Conservation (phyloP, 495 filamentous ascomycete genomes). For the Hypoxylon lienhwacheense region DNA sequence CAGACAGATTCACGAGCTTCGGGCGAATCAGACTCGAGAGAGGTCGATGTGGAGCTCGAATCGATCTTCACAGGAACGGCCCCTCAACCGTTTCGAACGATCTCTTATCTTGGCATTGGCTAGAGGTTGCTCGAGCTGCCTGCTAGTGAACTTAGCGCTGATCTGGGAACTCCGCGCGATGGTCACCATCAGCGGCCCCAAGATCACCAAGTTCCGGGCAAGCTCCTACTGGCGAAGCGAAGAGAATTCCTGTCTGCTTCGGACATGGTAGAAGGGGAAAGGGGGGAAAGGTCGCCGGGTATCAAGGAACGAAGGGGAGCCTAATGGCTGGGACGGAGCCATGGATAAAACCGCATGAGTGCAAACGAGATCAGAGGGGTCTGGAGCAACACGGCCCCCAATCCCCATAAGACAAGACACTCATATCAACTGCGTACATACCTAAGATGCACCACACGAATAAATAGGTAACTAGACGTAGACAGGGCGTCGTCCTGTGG, state of each 20-base stretch:
- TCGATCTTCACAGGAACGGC: constrained; percentile 34
- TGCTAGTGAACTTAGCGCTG: constrained; percentile 29
- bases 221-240: constrained; percentile 11
- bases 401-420: constrained; percentile 8
- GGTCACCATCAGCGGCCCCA: constrained; percentile 9
- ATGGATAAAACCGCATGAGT: constrained; percentile 20
- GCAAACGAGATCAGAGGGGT: constrained; percentile 17
- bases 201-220: constrained; percentile 20
- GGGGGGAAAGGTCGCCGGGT: constrained; percentile 9
- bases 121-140: constrained; percentile 18
- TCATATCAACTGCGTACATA: no score
- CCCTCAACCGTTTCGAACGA: constrained; percentile 29
- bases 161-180: constrained; percentile 30
- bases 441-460: no score
- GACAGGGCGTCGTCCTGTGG: constrained; percentile 12
- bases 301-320: constrained; percentile 8
- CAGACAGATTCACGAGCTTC: background rate
- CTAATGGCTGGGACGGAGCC: constrained; percentile 12
- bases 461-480: background rate
- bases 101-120: constrained; percentile 33
- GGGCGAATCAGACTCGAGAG: constrained; percentile 24
- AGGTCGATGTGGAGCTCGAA: constrained; percentile 19
- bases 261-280: no score
- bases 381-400: constrained; percentile 19
- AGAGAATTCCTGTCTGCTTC: constrained; percentile 4